A percentile compares a stretch with the other conserved stretches of the same genome.
Evolutionary conservation across 1,139 yeast species (phyloP).

Genomic region (Hyphopichia buzzinii): DNA sequence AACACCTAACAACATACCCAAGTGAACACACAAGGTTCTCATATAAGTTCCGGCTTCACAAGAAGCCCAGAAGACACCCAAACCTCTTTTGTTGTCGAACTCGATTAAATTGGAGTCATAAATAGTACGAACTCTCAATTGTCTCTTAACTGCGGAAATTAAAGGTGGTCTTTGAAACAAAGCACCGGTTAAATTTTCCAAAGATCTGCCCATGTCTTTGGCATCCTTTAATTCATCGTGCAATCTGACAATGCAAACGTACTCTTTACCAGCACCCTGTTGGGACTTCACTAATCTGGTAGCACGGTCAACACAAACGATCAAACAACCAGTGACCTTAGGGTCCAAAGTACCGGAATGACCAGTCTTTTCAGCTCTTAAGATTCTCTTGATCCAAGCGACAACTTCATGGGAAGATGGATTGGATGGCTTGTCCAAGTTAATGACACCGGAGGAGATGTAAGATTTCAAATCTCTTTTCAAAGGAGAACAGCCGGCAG

Average conservation of each 20-base stretch:
- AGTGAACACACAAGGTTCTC: constrained; percentile 98
- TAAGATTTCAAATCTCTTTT: constrained; percentile 91
- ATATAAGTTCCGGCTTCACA: constrained; percentile 99
- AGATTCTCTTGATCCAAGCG: constrained; percentile 96
- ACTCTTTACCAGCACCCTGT: constrained; percentile 99
- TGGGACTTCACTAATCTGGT: constrained; percentile 97
- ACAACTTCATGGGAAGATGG: constrained; percentile 99
- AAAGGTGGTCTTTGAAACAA: constrained; percentile 98
- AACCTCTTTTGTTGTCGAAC: constrained; percentile 93
- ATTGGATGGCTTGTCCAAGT: constrained; percentile 95
- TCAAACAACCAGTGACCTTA: constrained; percentile 95
- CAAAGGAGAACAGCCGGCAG: constrained; percentile 91
- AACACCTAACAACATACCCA: constrained; percentile 96
- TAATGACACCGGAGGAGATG: constrained; percentile 91
- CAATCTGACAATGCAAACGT: constrained; percentile 93
- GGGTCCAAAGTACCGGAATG: constrained; percentile 99
- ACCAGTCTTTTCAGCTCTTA: constrained; percentile 96
- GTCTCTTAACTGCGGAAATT: constrained; percentile 98
- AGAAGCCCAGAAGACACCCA: constrained; percentile 98
- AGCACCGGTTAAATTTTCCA: constrained; percentile 97
- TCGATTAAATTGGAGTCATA: constrained; percentile 94
- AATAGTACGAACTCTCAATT: constrained; percentile 95
- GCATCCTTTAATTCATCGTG: constrained; percentile 92
- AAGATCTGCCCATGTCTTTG: constrained; percentile 81
- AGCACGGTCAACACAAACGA: constrained; percentile 97